Base-by-base conservation (phyloP, 2,329 filamentous ascomycete species). In the Trichoderma hamatum region DNA sequence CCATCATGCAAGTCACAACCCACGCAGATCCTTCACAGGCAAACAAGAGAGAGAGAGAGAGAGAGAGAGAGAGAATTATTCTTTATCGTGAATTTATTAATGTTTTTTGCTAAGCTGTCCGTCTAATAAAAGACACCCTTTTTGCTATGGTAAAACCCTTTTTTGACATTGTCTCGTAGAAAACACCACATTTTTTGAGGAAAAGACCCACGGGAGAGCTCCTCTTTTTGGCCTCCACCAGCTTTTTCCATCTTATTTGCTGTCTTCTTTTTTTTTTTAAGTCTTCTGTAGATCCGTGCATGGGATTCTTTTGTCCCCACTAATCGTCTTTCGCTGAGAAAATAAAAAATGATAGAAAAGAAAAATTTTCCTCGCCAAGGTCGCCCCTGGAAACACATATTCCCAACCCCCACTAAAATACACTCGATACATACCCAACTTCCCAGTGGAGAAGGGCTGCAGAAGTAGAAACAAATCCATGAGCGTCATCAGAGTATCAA, bases 341-440 rank as follows among this genome's bases (percentile, higher is more conserved):
- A 36, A 32, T 11, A 34, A 39, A 51, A 39, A 69, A 46, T 39
- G 46, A 30, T 60, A 60, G 30, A 51, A 59, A 59, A 60, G 30
- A 36, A 68, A 68, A 59, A 30, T 55, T 63, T 55, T 70, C 58
- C 49, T 30, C 59, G 64, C 51, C 69, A 70, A 63, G 69, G 69
- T 70, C 30, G 69, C 69, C 69, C 69, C 65, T 70, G 65, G 69
- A 62, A 55, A 60, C 63, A n/a, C 64, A 49, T 70, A 39, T 68
- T 70, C 68, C 59, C 13, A n/a, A 51, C 54, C 62, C 54, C 62
- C 65, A 68, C 64, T 70, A 70, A 51, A 70, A 54, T 70, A 70
- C 69, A 70, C 61, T 56, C 26, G 19, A 51, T 55, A 30, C 43
- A 68, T 43, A 39, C 26, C 30, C 56, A 26, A n/a, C 52, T 56